Conservation (phyloP, 768 basidiomycete genomes). For the Nidularia pulvinata region DNA sequence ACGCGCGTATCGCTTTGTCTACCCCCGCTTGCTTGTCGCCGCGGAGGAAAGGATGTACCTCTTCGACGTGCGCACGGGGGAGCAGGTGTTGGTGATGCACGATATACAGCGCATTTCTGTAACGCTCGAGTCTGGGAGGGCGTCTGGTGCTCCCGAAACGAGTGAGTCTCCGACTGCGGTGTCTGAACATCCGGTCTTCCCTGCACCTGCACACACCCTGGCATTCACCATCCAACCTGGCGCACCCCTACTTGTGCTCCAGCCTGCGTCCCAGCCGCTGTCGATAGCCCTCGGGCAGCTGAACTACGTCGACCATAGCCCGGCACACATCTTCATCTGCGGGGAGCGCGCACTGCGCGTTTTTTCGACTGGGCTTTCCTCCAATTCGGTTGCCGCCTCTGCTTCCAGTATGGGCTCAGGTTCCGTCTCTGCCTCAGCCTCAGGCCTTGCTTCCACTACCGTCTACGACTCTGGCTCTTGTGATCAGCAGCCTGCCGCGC, state of each 20-base stretch:
- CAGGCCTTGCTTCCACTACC: no score
- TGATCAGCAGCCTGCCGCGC: no score
- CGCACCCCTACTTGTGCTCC: neutral
- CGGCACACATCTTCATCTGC: constrained; percentile 60
- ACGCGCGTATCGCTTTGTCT: constrained; percentile 65
- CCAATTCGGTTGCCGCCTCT: no score
- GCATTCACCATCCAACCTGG: neutral
- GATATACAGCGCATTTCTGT: constrained; percentile 23
- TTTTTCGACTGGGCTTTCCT: constrained; percentile 24
- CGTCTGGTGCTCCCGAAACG: no score
- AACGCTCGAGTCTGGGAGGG: no score
- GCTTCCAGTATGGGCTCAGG: no score
- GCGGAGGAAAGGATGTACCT: constrained; percentile 45
- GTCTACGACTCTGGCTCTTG: no score
- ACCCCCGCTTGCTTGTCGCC: constrained; percentile 61
- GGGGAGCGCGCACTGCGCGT: constrained; percentile 45
- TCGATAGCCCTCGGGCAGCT: constrained; percentile 31
- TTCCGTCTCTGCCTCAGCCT: no score
- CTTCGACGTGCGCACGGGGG: constrained; percentile 59
- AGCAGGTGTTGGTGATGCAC: constrained; percentile 45
- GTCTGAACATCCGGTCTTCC: no score
- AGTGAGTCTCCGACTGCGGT: no score
- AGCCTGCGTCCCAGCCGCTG: neutral
- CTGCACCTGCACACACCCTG: neutral
- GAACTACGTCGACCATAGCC: constrained; percentile 67